Percentiles rank a stretch among this genome's conserved stretches.
phyloP scores from a whole-genome alignment of 2,329 filamentous ascomycete species.

The Verticillium nubilum region DNA sequence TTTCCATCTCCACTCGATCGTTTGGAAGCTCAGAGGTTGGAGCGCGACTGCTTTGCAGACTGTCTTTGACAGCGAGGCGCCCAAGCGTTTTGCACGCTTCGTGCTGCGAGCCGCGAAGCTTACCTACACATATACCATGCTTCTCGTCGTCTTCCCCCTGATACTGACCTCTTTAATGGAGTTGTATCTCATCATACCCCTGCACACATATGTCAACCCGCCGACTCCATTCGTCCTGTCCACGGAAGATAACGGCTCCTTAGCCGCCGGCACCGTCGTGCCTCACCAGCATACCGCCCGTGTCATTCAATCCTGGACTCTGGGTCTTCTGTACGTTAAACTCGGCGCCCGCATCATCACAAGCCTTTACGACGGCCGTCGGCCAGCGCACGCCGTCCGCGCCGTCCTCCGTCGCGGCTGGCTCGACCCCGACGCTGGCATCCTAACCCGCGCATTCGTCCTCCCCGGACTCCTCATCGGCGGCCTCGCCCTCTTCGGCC shows the following conservation, averaged over 20 bases:
- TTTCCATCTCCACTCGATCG: slow-evolving; percentile 42
- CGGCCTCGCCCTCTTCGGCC: slow-evolving; percentile 55
- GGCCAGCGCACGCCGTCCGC: slow-evolving; percentile 67
- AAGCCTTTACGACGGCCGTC: slow-evolving; percentile 61
- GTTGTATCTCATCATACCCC: slow-evolving; percentile 79
- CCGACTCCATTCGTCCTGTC: slow-evolving; percentile 11
- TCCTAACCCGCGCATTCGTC: slow-evolving; percentile 85
- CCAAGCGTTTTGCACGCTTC: slow-evolving; percentile 21
- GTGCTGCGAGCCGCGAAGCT: slow-evolving; percentile 38
- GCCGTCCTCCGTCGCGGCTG: slow-evolving; percentile 71
- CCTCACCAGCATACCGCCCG: slow-evolving; percentile 62
- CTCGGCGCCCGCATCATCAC: slow-evolving; percentile 66
- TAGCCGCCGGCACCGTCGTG: slow-evolving; percentile 12
- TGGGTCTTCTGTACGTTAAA: slow-evolving; percentile 86
- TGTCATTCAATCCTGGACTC: slow-evolving; percentile 87
- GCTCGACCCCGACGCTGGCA: slow-evolving; percentile 67
- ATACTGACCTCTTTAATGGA: slow-evolving; percentile 77
- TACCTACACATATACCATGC: slow-evolving; percentile 68
- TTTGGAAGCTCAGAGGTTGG: slow-evolving; percentile 25
- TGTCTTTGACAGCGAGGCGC: slow-evolving; percentile 22
- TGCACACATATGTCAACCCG: slow-evolving; percentile 69
- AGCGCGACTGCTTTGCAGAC: slow-evolving; percentile 15
- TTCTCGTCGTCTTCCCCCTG: slow-evolving; percentile 75
- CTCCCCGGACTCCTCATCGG: slow-evolving; percentile 66
- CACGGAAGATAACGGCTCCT: slow-evolving; percentile 18